These are phyloP conservation scores for Tetracladium maxilliforme DNA, from an alignment of 2,329 filamentous ascomycete species.

Conservation along the genomic window DNA sequence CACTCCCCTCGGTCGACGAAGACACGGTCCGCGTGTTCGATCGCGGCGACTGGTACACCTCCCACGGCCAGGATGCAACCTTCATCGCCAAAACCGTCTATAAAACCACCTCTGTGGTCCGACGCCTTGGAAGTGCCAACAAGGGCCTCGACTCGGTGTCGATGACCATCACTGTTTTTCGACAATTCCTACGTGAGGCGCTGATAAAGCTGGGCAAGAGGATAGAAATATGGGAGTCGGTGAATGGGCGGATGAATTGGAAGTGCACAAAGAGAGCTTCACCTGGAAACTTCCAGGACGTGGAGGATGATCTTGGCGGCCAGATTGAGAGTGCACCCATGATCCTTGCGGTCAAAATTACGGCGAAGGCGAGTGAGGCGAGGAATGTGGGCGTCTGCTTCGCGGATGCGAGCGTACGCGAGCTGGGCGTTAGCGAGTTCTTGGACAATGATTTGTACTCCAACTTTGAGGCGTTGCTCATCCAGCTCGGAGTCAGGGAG, in stretches of 20 bases:
- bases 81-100: constrained; percentile 82
- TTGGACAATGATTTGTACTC: constrained; percentile 98
- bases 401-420: constrained; percentile 88
- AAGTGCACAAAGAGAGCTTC: constrained; percentile 85
- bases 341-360: constrained; percentile 88
- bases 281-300: constrained; percentile 89
- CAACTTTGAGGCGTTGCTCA: constrained; percentile 91
- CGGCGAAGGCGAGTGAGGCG: constrained; percentile 72
- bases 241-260: constrained; percentile 73
- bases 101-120: constrained; percentile 91
- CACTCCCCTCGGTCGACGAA: constrained; percentile 54
- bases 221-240: constrained; percentile 76
- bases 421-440: constrained; percentile 94
- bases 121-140: constrained; percentile 74
- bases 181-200: constrained; percentile 87
- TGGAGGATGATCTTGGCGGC: constrained; percentile 85
- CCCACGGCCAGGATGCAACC: constrained; percentile 73
- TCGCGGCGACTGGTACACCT: constrained; percentile 87
- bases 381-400: constrained; percentile 90
- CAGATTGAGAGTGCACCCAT: constrained; percentile 84
- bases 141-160: constrained; percentile 87
- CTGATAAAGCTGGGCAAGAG: constrained; percentile 84
- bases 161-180: constrained; percentile 87
- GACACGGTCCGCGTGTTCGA: constrained; percentile 86
- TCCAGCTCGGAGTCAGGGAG: constrained; percentile 91